phyloP scores from a whole-genome alignment of 441 rosid species.

The Metrosideros polymorpha region DNA sequence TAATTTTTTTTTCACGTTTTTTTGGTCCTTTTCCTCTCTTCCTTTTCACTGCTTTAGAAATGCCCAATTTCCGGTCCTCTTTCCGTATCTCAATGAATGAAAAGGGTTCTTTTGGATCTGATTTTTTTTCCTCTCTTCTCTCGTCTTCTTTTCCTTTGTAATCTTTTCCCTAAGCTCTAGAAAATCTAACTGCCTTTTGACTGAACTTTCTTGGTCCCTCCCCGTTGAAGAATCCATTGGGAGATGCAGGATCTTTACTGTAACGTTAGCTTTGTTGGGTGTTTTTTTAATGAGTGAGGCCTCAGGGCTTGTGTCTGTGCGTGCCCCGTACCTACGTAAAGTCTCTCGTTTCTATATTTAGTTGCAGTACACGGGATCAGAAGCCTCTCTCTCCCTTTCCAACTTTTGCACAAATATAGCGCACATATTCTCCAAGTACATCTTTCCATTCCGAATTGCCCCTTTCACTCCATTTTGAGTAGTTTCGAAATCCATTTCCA shows the following conservation, averaged over 20 bases:
- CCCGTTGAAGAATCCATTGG: neutral
- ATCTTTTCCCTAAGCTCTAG: conserved; percentile 7
- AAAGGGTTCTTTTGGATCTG: conserved; percentile 33
- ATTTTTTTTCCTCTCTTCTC: conserved; percentile 31
- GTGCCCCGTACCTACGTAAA: conserved; percentile 10
- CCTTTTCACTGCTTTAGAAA: conserved; percentile 18
- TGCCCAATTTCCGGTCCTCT: conserved; percentile 37
- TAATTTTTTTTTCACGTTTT: neutral
- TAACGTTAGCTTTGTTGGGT: conserved; percentile 4
- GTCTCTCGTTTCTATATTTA: conserved; percentile 18
- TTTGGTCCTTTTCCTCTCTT: neutral
- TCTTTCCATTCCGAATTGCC: neutral
- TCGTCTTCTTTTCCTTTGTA: conserved; percentile 8
- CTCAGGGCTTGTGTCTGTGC: conserved; percentile 2
- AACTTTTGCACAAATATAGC: neutral
- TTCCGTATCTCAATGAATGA: conserved; percentile 9
- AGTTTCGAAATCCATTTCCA: neutral
- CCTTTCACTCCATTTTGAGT: neutral
- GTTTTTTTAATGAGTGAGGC: conserved; percentile 8
- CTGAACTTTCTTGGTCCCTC: conserved; percentile 14
- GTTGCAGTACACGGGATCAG: neutral
- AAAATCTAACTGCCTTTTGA: conserved; percentile 27
- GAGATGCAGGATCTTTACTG: neutral
- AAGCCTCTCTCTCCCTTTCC: neutral
- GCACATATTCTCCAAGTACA: neutral